Base-by-base conservation (phyloP, 2,329 filamentous ascomycete species). In the Colletotrichum sp. region DNA sequence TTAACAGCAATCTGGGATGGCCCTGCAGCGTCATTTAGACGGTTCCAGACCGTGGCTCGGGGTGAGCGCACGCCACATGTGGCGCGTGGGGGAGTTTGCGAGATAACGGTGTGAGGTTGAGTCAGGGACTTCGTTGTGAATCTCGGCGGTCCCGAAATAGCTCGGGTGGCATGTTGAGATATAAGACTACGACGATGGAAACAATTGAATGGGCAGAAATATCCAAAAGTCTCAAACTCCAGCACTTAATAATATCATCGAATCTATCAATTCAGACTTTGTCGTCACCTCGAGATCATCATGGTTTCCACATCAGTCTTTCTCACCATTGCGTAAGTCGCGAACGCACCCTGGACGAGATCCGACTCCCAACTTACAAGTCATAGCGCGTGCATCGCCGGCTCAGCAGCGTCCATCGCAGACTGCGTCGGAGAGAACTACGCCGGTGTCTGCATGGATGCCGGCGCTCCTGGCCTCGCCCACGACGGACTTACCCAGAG, bases 161-260 rank as follows among this genome's bases (percentile, higher is more conserved):
- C 39, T 43, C 39, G 5, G 39, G 5, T n/a, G 18, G 39, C 5
- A 39, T 3, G 39, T 43, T 43, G 18, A 43, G 18, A 43, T 43
- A 43, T 43, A 43, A 43, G 39, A 6, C 9, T 1, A 43, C 5
- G 39, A 4, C 0, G 18, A 43, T 12, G 39, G 39, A 4, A 10
- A n/a, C 18, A 43, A 12, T 12, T n/a, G 39, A 43, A 1, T 0
- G 9, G 18, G 0, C 9, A 2, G 39, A n/a, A n/a, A 3, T 1
- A 43, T 12, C 9, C 18, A 43, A n/a, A n/a, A n/a, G n/a, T n/a
- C 5, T n/a, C 39, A 0, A 43, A 2, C 36, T 43, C 10, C 1
- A 43, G 18, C 39, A n/a, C 9, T n/a, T 6, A 1, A 12, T 43
- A 43, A 43, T 12, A 43, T 43, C 9, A 43, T 43, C 9, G 18